Base-by-base conservation (phyloP, 1,139 yeast species). In the Blastobotrys petasosporus region DNA sequence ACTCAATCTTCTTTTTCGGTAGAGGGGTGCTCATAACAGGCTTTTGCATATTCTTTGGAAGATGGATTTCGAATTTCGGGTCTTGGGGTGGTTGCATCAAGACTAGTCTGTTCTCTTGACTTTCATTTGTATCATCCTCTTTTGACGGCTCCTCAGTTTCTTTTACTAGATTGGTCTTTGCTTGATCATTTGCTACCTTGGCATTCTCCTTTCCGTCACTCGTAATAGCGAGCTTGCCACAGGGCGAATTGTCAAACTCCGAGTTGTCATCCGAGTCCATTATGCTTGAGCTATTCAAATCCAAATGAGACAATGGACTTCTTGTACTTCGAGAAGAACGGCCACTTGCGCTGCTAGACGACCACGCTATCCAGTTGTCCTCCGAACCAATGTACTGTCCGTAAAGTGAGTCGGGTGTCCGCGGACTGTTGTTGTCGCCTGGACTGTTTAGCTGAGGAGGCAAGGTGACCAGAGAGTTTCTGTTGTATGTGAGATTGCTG, bases 191-290 rank as follows among this genome's bases (percentile, higher is more conserved):
- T 3, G 36, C 37, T 10, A 32, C 28, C 17, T 37, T 32, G 25
- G 39, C 32, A 13, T 40, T 33, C 13, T 23, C 23, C 10, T 38
- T 23, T n/a, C 33, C 39, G n/a, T n/a, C n/a, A 3, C 12, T n/a
- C 8, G 44, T 34, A 8, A 35, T 35, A 3, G 44, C 39, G 5
- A 39, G 31, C 29, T 29, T 10, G 16, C 39, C 20, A 5, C 23
- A 30, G 15, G 48, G 48, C 11, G 48, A 45, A 9, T 11, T 7
- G 31, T 41, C 44, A 20, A 5, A 25, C 23, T 45, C 48, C 3
- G 48, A 36, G 38, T 45, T 45, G 25, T 45, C 48, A 35, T 45
- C 48, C 20, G 48, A 45, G 31, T 45, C 48, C 9, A 38, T 25
- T 4, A 20, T 20, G 25, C 25, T 20, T 4, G 25, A 20, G 25